Base-by-base conservation (phyloP, 2,329 filamentous ascomycete species). In the Pyrenochaeta sp. region DNA sequence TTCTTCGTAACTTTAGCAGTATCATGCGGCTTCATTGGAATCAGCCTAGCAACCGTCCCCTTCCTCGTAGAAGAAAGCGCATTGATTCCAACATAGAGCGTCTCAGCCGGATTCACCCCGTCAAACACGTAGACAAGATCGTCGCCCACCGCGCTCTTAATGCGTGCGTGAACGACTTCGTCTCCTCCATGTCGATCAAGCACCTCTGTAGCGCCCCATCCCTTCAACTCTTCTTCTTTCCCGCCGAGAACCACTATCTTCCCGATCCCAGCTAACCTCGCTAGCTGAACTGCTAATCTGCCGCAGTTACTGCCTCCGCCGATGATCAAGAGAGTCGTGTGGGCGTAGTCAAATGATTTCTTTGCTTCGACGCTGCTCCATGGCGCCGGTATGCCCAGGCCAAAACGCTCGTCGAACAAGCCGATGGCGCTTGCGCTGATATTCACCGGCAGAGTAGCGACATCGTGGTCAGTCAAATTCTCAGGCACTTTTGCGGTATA, bases 151-250 rank as follows among this genome's bases (percentile, higher is more conserved):
- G 80, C 62, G 1, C 59, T 68, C 0, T 72, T 71, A 52, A 81
- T 74, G n/a, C 72, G 66, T 0, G 53, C 56, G 0, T 69, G 59
- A 2, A 80, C 65, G 3, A 72, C 69, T 9, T 78, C 72, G 32
- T 74, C 34, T 6, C 62, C 59, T 1, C 65, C 72, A 50, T 80
- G 73, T 4, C 80, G 78, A 51, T 79, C 76, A n/a, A 81, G 58
- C 1, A 81, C 71, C 59, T 81, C 72, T 1, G 79, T 81, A 0
- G 80, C 80, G 1, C 80, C 80, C 19, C 66, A 71, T 7, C 34
- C 52, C 42, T 68, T 73, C 28, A 82, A 59, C 52, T 76, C 69
- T 5, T 54, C 58, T 24, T 73, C 72, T 9, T 71, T 57, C 1
- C 75, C 74, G 22, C 73, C 74, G 0, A 77, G 73, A 1, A 76